A percentile compares a stretch with the other conserved stretches of the same genome.
These are phyloP conservation scores for Ophiostoma montium DNA, from an alignment of 2,329 filamentous ascomycete genomes.

Conservation along the genomic window DNA sequence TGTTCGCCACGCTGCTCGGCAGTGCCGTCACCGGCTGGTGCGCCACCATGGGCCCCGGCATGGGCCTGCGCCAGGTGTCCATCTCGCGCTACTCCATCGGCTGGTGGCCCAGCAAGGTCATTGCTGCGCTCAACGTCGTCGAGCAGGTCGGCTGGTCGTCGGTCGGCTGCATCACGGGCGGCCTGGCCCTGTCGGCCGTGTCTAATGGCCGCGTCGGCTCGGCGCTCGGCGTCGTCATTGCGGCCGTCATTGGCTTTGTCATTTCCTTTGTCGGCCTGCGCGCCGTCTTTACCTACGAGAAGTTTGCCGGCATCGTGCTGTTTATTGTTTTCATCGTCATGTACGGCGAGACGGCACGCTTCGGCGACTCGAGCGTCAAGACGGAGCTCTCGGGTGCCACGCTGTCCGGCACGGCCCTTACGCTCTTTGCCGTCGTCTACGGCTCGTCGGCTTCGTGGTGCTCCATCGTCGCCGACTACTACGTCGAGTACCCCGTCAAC, in stretches of 20 bases:
- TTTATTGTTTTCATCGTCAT: conserved; percentile 35
- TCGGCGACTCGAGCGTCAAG: conserved; percentile 25
- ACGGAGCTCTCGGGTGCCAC: conserved; percentile 22
- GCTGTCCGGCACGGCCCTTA: conserved; percentile 26
- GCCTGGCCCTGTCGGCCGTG: conserved; percentile 32
- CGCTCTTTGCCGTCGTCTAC: conserved; percentile 30
- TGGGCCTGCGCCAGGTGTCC: conserved; percentile 35
- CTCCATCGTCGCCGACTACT: conserved; percentile 31
- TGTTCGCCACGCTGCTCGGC: conserved; percentile 32
- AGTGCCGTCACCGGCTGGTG: conserved; percentile 30
- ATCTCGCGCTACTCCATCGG: conserved; percentile 35
- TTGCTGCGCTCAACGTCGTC: conserved; percentile 34
- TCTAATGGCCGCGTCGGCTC: conserved; percentile 29
- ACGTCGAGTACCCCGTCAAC: conserved; percentile 32
- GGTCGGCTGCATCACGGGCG: conserved; percentile 37
- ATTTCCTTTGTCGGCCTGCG: conserved; percentile 38
- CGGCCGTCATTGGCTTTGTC: conserved; percentile 32
- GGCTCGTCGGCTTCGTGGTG: conserved; percentile 35
- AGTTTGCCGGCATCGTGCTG: conserved; percentile 34
- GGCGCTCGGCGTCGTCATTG: conserved; percentile 38
- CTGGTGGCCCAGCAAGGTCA: conserved; percentile 35
- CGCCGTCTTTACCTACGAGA: conserved; percentile 34
- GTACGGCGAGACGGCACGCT: conserved; percentile 29
- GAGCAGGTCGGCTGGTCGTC: conserved; percentile 37
- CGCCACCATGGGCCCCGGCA: conserved; percentile 34